Evolutionary conservation across 805 yeast species (phyloP), one percentile per base, ranked within the genome.

Genomic region (Lipomyces kockii): DNA sequence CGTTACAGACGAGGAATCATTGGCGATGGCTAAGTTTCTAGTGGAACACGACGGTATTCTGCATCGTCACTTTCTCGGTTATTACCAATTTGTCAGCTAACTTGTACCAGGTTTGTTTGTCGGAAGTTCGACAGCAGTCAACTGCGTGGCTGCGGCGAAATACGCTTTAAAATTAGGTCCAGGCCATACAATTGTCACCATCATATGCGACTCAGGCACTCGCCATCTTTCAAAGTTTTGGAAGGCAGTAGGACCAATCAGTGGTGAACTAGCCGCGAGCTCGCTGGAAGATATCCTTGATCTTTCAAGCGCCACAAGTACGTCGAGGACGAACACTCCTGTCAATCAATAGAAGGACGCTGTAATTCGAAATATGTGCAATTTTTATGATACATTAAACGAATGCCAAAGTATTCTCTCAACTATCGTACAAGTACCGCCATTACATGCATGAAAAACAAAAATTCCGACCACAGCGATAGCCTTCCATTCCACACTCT

Each of bases 91-190:
- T 29, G 11, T 14, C 29, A 11, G 17, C 22, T 32, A 8, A 22
- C 32, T 37, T n/a, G 49, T 8, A 22, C 2, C 25, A 58, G 61
- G 63, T 11, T 79, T 92, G 20, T 95, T 95, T 77, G 84, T 93
- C 75, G 99, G 99, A 1, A 88, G 96, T 34, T 90, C 97, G 56
- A 89, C 96, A n/a, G 97, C 97, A 0, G 88, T 95, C 32, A 92
- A 92, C 76, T 93, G 97, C 54, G 97, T 91, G 4, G 98, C 97
- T 0, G 97, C 97, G 0, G 84, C 87, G 5, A 82, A 85, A 70
- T 79, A 86, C 8, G 90, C 92, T 2, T 75, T 78, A 64, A 74
- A 76, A 34, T 85, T 62, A 63, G 84, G 79, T 76, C 82, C 88
- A 0, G 93, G 93, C 0, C 85, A 89, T 61, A 85, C 81, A 22